These are phyloP conservation scores for Knufia petricola DNA, from an alignment of 2,329 filamentous ascomycete genomes.

Conservation along the genomic window DNA sequence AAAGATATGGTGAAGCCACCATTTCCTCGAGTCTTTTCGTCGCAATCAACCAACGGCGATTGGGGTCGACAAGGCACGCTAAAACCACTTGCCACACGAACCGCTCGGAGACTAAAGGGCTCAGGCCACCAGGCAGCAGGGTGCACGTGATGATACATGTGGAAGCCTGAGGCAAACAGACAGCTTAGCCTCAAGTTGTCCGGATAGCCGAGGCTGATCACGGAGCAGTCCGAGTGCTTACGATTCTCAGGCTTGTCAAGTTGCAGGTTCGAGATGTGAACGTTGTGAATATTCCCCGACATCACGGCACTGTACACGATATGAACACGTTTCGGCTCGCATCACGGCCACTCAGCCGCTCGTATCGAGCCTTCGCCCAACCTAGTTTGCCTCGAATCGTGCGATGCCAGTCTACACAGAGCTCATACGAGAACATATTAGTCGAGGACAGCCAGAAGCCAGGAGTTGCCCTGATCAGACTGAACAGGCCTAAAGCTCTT, in stretches of 20 bases:
- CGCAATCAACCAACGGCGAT: neutral
- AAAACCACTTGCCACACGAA: neutral
- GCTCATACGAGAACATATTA: constrained; percentile 68
- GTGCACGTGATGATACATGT: neutral
- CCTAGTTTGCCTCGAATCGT: constrained; percentile 46
- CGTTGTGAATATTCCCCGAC: too few relatives aligned
- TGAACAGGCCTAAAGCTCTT: constrained; percentile 89
- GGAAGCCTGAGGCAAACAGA: neutral
- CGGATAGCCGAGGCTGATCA: neutral
- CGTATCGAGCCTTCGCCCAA: neutral
- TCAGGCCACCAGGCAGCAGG: neutral
- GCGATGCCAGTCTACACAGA: constrained; percentile 38
- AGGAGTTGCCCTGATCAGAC: constrained; percentile 82
- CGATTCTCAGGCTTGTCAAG: too few relatives aligned
- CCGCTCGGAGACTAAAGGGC: neutral
- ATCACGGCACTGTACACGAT: neutral
- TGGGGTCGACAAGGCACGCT: neutral
- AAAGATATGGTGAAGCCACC: constrained; percentile 9
- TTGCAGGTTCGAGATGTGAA: neutral
- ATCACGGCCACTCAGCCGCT: constrained; percentile 3
- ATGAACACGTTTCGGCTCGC: constrained; percentile 2
- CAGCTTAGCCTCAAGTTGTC: neutral
- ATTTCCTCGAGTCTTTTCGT: neutral
- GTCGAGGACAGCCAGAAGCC: constrained; percentile 66
- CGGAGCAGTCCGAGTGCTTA: too few relatives aligned